phyloP scores from a whole-genome alignment of 2,329 filamentous ascomycete genomes.

The Thielaviopsis populi region DNA sequence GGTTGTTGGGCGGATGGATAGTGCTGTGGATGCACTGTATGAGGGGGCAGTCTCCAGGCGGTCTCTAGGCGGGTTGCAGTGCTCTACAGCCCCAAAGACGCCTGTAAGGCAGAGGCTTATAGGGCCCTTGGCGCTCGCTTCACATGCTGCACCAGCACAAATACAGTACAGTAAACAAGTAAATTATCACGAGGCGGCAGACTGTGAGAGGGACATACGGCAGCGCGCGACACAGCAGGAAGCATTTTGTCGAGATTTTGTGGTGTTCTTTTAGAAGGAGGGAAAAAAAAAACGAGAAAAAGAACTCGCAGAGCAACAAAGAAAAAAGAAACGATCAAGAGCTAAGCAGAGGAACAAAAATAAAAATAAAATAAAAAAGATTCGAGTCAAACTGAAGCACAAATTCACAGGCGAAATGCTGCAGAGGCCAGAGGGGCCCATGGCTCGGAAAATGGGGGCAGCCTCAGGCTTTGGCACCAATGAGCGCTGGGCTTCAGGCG shows the following conservation, averaged over 20 bases:
- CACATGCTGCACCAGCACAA: neutral
- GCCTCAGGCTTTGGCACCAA: constrained; percentile 11
- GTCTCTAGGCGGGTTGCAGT: neutral
- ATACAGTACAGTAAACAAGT: neutral
- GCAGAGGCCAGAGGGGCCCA: neutral
- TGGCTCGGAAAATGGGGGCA: neutral
- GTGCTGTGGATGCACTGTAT: neutral
- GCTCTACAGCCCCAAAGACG: neutral
- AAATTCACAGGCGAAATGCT: neutral
- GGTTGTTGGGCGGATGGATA: neutral
- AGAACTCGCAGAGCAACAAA: neutral
- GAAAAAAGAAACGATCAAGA: neutral
- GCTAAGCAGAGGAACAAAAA: no score
- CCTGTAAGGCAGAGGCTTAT: neutral
- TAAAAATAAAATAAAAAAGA: constrained; percentile 6
- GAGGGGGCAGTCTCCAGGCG: no score
- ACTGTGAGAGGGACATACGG: constrained; percentile 10
- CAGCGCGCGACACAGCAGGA: constrained; percentile 15
- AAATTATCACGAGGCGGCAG: neutral
- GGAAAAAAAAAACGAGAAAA: neutral
- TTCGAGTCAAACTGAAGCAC: neutral
- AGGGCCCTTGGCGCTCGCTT: neutral
- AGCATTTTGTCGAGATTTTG: constrained; percentile 11
- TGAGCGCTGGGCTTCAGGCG: neutral
- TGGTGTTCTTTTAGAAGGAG: constrained; percentile 1